phyloP scores from a whole-genome alignment of 169 alveolate species.

The Plasmodium knowlesi region DNA sequence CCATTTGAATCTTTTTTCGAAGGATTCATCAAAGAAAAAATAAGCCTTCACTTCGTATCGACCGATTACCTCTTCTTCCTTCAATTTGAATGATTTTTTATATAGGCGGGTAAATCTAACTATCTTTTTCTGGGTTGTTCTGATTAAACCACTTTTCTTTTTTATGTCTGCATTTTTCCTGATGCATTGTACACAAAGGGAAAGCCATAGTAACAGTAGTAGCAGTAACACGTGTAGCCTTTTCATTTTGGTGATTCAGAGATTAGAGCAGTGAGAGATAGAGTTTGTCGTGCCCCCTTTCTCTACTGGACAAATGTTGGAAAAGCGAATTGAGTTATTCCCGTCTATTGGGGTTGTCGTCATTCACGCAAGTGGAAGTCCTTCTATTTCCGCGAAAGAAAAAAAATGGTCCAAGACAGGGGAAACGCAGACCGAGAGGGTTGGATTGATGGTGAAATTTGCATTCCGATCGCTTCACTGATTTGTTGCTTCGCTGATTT shows the following conservation, averaged over 20 bases:
- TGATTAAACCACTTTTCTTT: neutral
- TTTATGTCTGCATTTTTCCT: neutral
- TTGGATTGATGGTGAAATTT: neutral
- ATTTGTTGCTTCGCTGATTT: too few relatives aligned
- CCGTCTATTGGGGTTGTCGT: neutral
- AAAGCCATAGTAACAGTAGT: neutral
- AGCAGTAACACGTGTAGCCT: neutral
- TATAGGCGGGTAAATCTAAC: neutral
- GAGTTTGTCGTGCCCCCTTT: neutral
- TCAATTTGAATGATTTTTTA: neutral
- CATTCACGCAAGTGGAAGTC: neutral
- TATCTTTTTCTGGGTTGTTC: neutral
- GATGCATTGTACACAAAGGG: neutral
- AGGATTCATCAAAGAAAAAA: neutral
- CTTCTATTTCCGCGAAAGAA: neutral
- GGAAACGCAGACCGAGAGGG: neutral
- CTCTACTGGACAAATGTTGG: neutral
- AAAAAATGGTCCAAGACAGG: neutral
- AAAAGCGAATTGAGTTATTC: neutral
- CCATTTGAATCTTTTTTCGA: slow-evolving; percentile 58
- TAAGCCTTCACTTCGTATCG: slow-evolving; percentile 27
- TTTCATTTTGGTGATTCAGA: neutral
- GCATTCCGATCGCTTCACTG: neutral
- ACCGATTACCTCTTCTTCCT: slow-evolving; percentile 17
- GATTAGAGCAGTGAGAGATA: neutral